These are phyloP conservation scores for Aspergillus sclerotialis DNA, from an alignment of 2,329 filamentous ascomycete genomes.

Conservation along the genomic window DNA sequence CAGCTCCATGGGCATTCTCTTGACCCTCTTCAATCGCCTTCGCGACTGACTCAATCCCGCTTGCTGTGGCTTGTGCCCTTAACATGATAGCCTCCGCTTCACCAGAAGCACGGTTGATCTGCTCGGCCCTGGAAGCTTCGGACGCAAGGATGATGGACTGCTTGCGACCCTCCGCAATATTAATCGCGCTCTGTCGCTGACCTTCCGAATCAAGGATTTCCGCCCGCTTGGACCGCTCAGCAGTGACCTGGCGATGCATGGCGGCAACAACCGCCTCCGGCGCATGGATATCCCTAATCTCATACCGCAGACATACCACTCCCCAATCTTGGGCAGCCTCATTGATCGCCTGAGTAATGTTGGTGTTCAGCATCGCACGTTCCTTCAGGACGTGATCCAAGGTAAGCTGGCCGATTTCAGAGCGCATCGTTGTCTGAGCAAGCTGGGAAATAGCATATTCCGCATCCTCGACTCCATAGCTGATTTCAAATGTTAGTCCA, in stretches of 20 bases:
- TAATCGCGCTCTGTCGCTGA: constrained; percentile 95
- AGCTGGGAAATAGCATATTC: constrained; percentile 98
- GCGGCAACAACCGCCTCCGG: constrained; percentile 88
- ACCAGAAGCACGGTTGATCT: constrained; percentile 87
- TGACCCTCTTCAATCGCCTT: constrained; percentile 66
- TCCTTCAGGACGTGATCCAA: constrained; percentile 98
- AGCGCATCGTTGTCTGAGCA: constrained; percentile 97
- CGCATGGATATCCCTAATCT: constrained; percentile 97
- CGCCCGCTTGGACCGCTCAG: constrained; percentile 92
- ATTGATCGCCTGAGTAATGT: constrained; percentile 98
- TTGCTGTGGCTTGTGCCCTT: constrained; percentile 77
- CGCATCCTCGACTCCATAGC: constrained; percentile 96
- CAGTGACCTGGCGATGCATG: constrained; percentile 97
- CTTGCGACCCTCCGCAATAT: constrained; percentile 96
- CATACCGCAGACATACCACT: constrained; percentile 90
- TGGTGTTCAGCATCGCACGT: constrained; percentile 88
- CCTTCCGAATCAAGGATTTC: constrained; percentile 97
- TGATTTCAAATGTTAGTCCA: constrained; percentile 29
- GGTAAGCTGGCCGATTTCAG: constrained; percentile 91
- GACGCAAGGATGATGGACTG: constrained; percentile 94
- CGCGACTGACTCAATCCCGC: constrained; percentile 81
- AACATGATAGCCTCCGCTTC: constrained; percentile 90
- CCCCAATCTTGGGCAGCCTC: constrained; percentile 97
- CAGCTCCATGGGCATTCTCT: constrained; percentile 69
- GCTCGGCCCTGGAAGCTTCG: constrained; percentile 80